Base-by-base conservation (phyloP, 768 basidiomycete species). In the Collybia nuda region DNA sequence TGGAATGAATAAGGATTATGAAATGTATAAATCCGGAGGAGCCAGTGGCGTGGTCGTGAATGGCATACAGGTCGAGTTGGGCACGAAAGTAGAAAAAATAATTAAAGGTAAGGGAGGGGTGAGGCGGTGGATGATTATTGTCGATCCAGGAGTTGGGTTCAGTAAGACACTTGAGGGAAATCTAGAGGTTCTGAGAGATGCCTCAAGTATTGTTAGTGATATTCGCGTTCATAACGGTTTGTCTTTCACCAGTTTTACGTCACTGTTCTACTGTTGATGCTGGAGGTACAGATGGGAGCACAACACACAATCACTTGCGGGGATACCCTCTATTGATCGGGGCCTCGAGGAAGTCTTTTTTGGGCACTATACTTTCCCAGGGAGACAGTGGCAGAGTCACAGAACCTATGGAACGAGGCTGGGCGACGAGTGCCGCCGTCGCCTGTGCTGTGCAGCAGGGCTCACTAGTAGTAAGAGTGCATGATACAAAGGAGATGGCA, bases 91-190 rank as follows among this genome's bases (percentile, higher is more conserved):
- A 1, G 75, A 85, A 8, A 58, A 64, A 7, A 80, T 88, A 21
- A 77, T 97, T 19, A 76, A 71, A 23, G 87, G 86, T 0, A 73
- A 67, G 43, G 85, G 84, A 0, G 91, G 93, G 0, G 68, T 98
- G 8, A 75, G 90, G 49, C 71, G 90, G 44, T 98, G 96, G 96
- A 78, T 90, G 52, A 82, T 98, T 54, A 78, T 98, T 46, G 78
- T 87, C 21, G 97, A 98, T 69, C 92, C 96, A 2, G 96, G 96
- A 0, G 72, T 98, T 46, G 96, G 97, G 28, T 99, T 98, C 66
- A 96, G 94, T 67, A 98, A 98, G 68, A 80, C 83, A 0, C 64
- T 85, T 2, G 77, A 84, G 23, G 91, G 79, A 4, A 95, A 96
- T 66, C 56, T 93, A 28, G 74, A 77, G 53, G 59, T 96, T 9